Percentiles rank a stretch among this genome's conserved stretches.
Evolutionary conservation across 768 basidiomycete species (phyloP).

Genomic region (Leccinum fibrillosum): DNA sequence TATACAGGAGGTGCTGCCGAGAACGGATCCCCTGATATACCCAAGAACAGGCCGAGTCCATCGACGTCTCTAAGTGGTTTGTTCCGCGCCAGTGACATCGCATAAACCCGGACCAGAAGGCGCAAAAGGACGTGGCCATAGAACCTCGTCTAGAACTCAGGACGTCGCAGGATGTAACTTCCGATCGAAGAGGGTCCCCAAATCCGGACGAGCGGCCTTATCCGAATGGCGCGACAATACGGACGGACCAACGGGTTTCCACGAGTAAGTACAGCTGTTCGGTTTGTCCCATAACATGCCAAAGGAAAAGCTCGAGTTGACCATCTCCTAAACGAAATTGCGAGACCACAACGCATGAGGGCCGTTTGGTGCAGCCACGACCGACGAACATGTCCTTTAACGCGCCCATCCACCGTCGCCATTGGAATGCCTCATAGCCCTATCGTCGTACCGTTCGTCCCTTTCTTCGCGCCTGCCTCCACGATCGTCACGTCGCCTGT

Average conservation of each 20-base stretch:
- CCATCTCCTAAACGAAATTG: conserved; percentile 51
- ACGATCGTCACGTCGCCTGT: conserved; percentile 56
- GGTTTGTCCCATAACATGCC: conserved; percentile 36
- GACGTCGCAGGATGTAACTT: conserved; percentile 7
- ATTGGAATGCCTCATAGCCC: conserved; percentile 68
- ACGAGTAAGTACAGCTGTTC: conserved; percentile 39
- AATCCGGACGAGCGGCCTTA: conserved; percentile 29
- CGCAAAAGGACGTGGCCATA: conserved; percentile 6
- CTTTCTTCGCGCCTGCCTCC: conserved; percentile 81
- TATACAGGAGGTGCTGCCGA: background rate
- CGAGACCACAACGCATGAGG: conserved; percentile 36
- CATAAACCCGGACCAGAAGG: conserved; percentile 12
- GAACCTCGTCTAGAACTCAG: conserved; percentile 20
- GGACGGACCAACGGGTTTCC: conserved; percentile 34
- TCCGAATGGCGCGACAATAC: conserved; percentile 31
- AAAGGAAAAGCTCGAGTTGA: conserved; percentile 37
- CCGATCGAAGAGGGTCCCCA: conserved; percentile 19
- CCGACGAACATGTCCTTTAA: conserved; percentile 46
- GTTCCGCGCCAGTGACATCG: conserved; percentile 6
- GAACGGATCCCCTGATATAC: conserved; percentile 7
- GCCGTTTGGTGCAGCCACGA: conserved; percentile 32
- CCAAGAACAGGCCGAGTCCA: background rate
- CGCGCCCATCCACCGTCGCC: conserved; percentile 78
- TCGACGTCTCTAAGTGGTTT: background rate
- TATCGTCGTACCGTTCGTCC: conserved; percentile 78